phyloP scores from a whole-genome alignment of 2,329 filamentous ascomycete species.

The Pezicula radicicola region DNA sequence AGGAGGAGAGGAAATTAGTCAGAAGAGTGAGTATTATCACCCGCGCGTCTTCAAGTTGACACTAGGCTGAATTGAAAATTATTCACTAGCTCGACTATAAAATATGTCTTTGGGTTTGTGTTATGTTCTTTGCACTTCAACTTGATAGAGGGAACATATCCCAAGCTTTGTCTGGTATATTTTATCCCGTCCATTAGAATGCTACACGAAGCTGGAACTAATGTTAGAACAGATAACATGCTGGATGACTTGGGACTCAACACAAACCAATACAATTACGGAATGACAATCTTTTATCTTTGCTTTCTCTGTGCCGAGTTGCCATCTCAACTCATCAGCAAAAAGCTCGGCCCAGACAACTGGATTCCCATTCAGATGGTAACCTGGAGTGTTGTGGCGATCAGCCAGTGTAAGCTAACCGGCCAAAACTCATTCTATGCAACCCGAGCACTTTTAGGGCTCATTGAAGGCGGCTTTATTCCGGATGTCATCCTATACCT shows the following conservation, averaged over 20 bases:
- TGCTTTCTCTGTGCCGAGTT: conserved; percentile 43
- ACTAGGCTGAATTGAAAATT: too few relatives aligned
- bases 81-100: neutral
- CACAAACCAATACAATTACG: conserved; percentile 42
- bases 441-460: conserved; percentile 22
- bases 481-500: conserved; percentile 61
- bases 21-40: conserved; percentile 4
- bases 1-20: conserved; percentile 22
- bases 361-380: conserved; percentile 51
- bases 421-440: conserved; percentile 32
- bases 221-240: neutral
- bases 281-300: conserved; percentile 37
- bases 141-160: conserved; percentile 56
- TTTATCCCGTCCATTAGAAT: conserved; percentile 45
- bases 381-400: conserved; percentile 51
- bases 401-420: conserved; percentile 40
- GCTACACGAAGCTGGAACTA: conserved; percentile 33
- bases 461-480: conserved; percentile 48
- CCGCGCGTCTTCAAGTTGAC: too few relatives aligned
- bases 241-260: neutral
- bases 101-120: conserved; percentile 32
- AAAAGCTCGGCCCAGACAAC: conserved; percentile 47
- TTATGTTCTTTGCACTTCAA: conserved; percentile 62
- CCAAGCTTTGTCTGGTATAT: conserved; percentile 50
- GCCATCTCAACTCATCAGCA: conserved; percentile 49